Evolutionary conservation across 2,329 filamentous ascomycete genomes (phyloP).

Genomic region (Neospermospora avenae): DNA sequence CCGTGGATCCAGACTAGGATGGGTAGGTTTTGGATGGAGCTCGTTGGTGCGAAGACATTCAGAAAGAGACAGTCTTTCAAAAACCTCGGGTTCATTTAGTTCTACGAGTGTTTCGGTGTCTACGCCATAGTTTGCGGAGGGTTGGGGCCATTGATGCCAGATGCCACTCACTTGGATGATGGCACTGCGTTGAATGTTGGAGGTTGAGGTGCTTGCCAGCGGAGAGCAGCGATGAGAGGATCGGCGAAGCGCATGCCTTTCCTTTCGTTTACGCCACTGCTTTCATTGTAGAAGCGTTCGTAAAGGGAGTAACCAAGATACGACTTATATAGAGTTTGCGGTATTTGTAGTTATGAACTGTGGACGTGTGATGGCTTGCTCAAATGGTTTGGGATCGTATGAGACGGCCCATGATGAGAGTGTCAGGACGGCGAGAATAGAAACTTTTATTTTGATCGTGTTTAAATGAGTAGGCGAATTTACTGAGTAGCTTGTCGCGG

Average conservation of each 20-base stretch:
- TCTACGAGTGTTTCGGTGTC: background rate
- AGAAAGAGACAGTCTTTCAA: constrained; percentile 42
- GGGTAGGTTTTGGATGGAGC: constrained; percentile 38
- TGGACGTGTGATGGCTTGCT: background rate
- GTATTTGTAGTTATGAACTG: background rate
- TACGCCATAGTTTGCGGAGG: background rate
- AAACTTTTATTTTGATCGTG: background rate
- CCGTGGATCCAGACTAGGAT: constrained; percentile 50
- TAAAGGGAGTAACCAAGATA: constrained; percentile 15
- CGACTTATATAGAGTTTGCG: constrained; percentile 6
- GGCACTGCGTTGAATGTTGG: constrained; percentile 2
- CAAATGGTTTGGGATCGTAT: constrained; percentile 8
- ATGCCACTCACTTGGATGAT: constrained; percentile 1
- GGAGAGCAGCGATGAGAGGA: constrained; percentile 3
- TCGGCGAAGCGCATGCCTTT: constrained; percentile 14
- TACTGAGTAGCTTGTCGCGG: background rate
- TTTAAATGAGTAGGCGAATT: no score
- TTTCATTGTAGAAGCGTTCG: constrained; percentile 6
- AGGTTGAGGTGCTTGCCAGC: constrained; percentile 16
- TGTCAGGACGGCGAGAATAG: background rate
- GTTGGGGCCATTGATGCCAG: constrained; percentile 5
- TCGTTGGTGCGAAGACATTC: constrained; percentile 42
- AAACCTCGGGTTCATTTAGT: background rate
- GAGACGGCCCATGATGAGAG: background rate
- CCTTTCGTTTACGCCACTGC: constrained; percentile 4